These are phyloP conservation scores for Crucibulum laeve DNA, from an alignment of 768 basidiomycete species.

Conservation along the genomic window DNA sequence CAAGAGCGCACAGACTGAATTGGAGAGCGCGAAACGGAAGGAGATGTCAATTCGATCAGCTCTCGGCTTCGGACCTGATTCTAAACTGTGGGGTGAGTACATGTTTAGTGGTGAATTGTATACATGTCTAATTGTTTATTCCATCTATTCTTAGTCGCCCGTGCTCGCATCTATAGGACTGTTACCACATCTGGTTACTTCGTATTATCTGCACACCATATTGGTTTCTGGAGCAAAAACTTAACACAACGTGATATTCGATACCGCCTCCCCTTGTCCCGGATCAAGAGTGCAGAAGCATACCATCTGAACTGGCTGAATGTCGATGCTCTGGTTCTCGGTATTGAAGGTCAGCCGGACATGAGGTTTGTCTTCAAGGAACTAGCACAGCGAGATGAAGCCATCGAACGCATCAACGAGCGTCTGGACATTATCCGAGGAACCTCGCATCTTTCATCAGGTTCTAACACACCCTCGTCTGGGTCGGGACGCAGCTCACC, in stretches of 20 bases:
- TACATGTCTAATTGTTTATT: not conserved
- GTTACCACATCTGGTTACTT: slow-evolving; percentile 36
- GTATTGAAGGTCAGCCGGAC: slow-evolving; percentile 40
- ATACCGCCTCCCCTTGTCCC: slow-evolving; percentile 38
- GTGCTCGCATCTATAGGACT: slow-evolving; percentile 28
- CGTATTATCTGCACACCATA: slow-evolving; percentile 30
- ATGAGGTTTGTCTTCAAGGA: slow-evolving; percentile 48
- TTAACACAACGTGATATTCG: slow-evolving; percentile 29
- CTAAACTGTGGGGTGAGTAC: slow-evolving; percentile 31
- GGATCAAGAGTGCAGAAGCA: slow-evolving; percentile 33
- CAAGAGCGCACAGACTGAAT: slow-evolving; percentile 4
- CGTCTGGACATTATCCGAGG: slow-evolving; percentile 8
- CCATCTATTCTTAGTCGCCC: slow-evolving; percentile 21
- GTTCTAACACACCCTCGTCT: slow-evolving; percentile 2
- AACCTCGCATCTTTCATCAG: slow-evolving; percentile 5
- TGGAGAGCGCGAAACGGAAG: slow-evolving; percentile 13
- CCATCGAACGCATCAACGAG: slow-evolving; percentile 27
- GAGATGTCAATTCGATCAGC: slow-evolving; percentile 25
- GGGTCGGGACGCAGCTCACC: no score
- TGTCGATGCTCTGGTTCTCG: slow-evolving; percentile 34
- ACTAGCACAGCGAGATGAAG: slow-evolving; percentile 36
- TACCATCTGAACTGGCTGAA: slow-evolving; percentile 22
- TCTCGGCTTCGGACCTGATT: slow-evolving; percentile 25
- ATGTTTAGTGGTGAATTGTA: no score
- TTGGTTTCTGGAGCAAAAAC: slow-evolving; percentile 46